These are phyloP conservation scores for Rhizopogon vulgaris DNA, from an alignment of 768 basidiomycete genomes.

Conservation along the genomic window DNA sequence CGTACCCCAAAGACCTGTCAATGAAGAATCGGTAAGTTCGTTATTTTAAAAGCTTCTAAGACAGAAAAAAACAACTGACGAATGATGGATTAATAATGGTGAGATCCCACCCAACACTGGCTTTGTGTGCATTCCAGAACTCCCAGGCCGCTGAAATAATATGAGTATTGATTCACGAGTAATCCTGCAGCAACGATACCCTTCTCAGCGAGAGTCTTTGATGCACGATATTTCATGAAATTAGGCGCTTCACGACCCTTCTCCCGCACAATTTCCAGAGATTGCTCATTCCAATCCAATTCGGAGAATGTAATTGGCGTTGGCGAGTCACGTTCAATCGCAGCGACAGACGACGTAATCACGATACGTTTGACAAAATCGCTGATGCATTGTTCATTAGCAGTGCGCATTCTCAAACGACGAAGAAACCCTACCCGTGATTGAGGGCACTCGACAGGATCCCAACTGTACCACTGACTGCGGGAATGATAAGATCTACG, in stretches of 20 bases:
- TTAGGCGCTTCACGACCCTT: slow-evolving; percentile 38
- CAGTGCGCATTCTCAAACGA: neutral
- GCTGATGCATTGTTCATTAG: slow-evolving; percentile 16
- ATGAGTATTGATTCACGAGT: neutral
- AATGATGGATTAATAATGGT: slow-evolving; percentile 34
- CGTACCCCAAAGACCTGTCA: slow-evolving; percentile 24
- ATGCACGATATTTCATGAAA: slow-evolving; percentile 45
- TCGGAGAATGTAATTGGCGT: slow-evolving; percentile 34
- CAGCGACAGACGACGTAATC: slow-evolving; percentile 56
- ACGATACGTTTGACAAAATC: slow-evolving; percentile 59
- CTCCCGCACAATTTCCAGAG: slow-evolving; percentile 33
- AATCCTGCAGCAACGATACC: slow-evolving; percentile 21
- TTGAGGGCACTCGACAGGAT: slow-evolving; percentile 56
- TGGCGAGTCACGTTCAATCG: slow-evolving; percentile 30
- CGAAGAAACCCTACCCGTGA: slow-evolving; percentile 32
- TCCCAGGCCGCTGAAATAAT: slow-evolving; percentile 41
- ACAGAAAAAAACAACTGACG: slow-evolving; percentile 15
- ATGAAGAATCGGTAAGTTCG: neutral
- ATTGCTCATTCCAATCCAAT: slow-evolving; percentile 54
- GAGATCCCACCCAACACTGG: slow-evolving; percentile 32
- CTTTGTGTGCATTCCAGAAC: slow-evolving; percentile 30
- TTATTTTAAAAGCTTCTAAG: neutral
- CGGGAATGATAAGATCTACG: slow-evolving; percentile 61
- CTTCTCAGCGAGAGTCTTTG: slow-evolving; percentile 62
- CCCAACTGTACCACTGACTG: slow-evolving; percentile 62